Evolutionary conservation across 163 green algal species (phyloP).

Genomic region (Scenedesmus sp.): DNA sequence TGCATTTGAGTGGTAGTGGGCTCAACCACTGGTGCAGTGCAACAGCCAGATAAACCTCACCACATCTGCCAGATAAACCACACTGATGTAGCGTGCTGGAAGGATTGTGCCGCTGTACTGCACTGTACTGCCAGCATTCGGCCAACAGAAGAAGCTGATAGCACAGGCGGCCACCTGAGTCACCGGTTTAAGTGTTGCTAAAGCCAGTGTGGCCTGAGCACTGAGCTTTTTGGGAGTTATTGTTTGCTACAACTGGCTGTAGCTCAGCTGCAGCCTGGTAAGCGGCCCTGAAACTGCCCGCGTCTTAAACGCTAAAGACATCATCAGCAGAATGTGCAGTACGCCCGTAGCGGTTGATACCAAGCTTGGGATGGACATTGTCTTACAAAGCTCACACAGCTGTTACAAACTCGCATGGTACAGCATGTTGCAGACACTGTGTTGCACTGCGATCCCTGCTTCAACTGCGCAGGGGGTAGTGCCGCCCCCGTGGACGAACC

Average conservation of each 20-base stretch:
- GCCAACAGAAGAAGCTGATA: neutral
- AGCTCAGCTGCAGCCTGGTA: neutral
- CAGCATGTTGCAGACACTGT: too few species aligned
- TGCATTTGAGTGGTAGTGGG: neutral
- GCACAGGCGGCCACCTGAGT: neutral
- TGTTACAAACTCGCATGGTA: too few species aligned
- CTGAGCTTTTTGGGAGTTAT: neutral
- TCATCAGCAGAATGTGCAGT: too few species aligned
- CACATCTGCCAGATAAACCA: neutral
- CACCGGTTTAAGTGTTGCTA: neutral
- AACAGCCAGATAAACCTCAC: neutral
- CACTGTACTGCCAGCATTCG: neutral
- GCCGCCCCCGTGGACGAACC: too few species aligned
- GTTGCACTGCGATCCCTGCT: neutral
- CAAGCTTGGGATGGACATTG: too few species aligned
- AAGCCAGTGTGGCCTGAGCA: too few species aligned
- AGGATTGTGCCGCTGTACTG: neutral
- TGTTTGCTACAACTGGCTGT: neutral
- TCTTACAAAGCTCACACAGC: neutral
- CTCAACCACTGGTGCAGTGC: neutral
- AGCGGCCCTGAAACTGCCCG: neutral
- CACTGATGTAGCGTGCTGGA: too few species aligned
- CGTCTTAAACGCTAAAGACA: too few species aligned
- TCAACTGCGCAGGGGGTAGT: neutral
- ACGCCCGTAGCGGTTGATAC: too few species aligned